Percentiles rank a stretch among this genome's conserved stretches.
phyloP scores from a whole-genome alignment of 2,329 filamentous ascomycete genomes.

The Setomelanomma holmii region DNA sequence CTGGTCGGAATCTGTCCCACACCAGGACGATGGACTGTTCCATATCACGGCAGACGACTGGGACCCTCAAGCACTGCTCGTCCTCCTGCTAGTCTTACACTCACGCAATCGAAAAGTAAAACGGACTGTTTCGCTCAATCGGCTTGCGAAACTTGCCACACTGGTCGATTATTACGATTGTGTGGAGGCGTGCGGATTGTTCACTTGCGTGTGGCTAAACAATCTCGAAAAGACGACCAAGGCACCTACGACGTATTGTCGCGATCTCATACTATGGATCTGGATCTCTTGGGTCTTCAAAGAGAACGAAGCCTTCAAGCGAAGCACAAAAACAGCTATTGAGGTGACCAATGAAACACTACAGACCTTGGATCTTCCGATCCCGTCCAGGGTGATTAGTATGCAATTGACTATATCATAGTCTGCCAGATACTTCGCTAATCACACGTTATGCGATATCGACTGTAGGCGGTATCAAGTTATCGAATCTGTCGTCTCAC shows the following conservation, averaged over 20 bases:
- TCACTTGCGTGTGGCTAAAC: constrained; percentile 52
- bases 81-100: constrained; percentile 57
- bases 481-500: constrained; percentile 9
- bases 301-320: constrained; percentile 10
- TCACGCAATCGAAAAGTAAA: constrained; percentile 52
- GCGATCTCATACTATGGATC: constrained; percentile 30
- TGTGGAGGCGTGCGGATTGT: constrained; percentile 52
- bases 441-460: constrained; percentile 10
- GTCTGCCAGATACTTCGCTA: background rate
- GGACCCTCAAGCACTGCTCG: constrained; percentile 51
- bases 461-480: constrained; percentile 2
- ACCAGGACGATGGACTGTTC: constrained; percentile 13
- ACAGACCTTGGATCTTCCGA: constrained; percentile 10
- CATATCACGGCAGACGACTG: constrained; percentile 20
- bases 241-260: constrained; percentile 14
- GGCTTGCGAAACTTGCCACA: constrained; percentile 54
- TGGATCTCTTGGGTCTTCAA: constrained; percentile 28
- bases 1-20: constrained; percentile 2
- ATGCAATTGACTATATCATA: constrained; percentile 1
- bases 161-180: constrained; percentile 55
- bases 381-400: constrained; percentile 2
- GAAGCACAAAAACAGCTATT: constrained; percentile 15
- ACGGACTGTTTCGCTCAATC: constrained; percentile 46
- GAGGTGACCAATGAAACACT: background rate
- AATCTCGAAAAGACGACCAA: too few relatives aligned